Percentiles rank a stretch among this genome's conserved stretches.
phyloP scores from a whole-genome alignment of 78 protist genomes.

The Dictyostelium capitatum region DNA sequence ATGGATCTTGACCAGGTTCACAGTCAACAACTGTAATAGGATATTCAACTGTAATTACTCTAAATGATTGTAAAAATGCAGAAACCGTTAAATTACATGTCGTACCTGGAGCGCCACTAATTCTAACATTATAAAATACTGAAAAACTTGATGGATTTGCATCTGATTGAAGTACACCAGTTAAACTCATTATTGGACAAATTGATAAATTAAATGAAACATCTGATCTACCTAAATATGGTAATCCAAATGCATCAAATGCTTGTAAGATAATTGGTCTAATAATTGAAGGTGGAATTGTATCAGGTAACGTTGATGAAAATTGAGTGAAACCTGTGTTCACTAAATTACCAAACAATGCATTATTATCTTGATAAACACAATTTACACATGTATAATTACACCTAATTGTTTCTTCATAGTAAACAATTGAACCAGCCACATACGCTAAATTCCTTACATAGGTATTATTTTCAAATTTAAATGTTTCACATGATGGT shows the following conservation, averaged over 20 bases:
- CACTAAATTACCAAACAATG: background rate
- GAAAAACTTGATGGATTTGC: background rate
- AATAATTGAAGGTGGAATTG: background rate
- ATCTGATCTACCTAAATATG: conserved; percentile 26
- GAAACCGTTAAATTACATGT: background rate
- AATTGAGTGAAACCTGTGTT: background rate
- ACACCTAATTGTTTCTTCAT: background rate
- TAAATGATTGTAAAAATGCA: background rate
- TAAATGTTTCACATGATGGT: background rate
- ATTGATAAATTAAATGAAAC: background rate
- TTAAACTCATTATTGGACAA: background rate
- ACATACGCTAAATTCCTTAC: background rate
- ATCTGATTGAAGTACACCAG: background rate
- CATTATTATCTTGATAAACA: background rate
- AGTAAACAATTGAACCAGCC: conserved; percentile 19
- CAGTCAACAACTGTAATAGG: background rate
- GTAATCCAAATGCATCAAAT: background rate
- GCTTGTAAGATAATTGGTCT: background rate
- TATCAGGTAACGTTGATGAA: background rate
- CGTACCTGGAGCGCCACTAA: conserved; percentile 22
- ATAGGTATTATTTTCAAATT: background rate
- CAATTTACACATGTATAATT: background rate
- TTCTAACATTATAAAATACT: conserved; percentile 19
- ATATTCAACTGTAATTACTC: background rate
- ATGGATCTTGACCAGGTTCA: background rate